A percentile compares a stretch with the other conserved stretches of the same genome.
phyloP scores from a whole-genome alignment of 768 basidiomycete species.

The Russula sp. region DNA sequence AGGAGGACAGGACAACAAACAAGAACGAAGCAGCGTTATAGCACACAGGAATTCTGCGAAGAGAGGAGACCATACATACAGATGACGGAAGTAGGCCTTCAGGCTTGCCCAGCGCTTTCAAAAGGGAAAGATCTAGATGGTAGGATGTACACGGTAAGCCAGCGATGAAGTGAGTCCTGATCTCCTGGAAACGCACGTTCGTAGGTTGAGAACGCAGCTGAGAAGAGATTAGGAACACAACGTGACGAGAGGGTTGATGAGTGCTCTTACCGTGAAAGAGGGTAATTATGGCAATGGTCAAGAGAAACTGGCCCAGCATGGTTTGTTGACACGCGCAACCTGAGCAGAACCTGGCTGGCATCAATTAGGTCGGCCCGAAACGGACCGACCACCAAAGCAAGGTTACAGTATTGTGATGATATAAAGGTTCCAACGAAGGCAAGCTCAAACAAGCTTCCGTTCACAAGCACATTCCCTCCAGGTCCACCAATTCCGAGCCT shows the following conservation, averaged over 20 bases:
- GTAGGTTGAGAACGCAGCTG: constrained; percentile 77
- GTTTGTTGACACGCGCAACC: not conserved
- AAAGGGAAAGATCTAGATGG: constrained; percentile 58
- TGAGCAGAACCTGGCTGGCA: not conserved
- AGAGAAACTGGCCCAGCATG: constrained; percentile 16
- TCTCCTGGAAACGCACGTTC: constrained; percentile 48
- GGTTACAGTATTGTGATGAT: no score
- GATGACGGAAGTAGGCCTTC: constrained; percentile 61
- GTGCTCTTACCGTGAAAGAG: constrained; percentile 20
- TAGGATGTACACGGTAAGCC: constrained; percentile 2
- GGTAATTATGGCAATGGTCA: constrained; percentile 12
- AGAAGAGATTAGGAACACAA: not conserved
- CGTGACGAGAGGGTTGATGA: not conserved
- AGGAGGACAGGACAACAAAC: no score
- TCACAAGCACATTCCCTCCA: no score
- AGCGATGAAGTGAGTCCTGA: not conserved
- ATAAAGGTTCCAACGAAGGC: no score
- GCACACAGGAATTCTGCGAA: not conserved
- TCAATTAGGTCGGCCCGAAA: not conserved
- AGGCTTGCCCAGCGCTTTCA: constrained; percentile 70
- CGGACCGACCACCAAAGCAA: not conserved
- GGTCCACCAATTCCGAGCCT: no score
- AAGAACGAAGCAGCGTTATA: not conserved
- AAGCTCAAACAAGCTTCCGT: no score
- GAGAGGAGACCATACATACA: constrained; percentile 35